These are phyloP conservation scores for Panellus pusillus DNA, from an alignment of 768 basidiomycete genomes.

Conservation along the genomic window DNA sequence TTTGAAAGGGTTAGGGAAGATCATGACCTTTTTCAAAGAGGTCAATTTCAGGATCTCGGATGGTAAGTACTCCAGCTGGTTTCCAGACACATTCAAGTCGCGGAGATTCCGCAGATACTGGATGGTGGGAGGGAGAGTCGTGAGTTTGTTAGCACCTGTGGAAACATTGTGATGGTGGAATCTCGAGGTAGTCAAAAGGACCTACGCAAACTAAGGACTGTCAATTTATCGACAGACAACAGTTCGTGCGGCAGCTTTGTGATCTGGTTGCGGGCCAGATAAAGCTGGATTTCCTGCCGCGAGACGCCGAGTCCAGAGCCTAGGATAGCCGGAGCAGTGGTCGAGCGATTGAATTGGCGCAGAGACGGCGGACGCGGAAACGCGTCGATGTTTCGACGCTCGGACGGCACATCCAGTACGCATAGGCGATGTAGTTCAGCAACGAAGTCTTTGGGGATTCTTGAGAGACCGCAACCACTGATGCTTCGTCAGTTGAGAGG, in stretches of 20 bases:
- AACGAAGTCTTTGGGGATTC: slow-evolving; percentile 52
- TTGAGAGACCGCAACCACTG: slow-evolving; percentile 42
- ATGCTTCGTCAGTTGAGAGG: slow-evolving; percentile 3
- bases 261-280: slow-evolving; percentile 56
- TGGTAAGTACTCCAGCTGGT: slow-evolving; percentile 59
- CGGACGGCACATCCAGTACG: slow-evolving; percentile 38
- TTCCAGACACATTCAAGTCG: slow-evolving; percentile 62
- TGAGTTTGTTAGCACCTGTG: slow-evolving; percentile 59
- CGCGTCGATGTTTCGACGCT: slow-evolving; percentile 21
- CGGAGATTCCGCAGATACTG: slow-evolving; percentile 49
- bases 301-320: slow-evolving; percentile 39
- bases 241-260: slow-evolving; percentile 54
- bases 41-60: slow-evolving; percentile 63
- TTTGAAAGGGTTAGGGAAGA: slow-evolving; percentile 65
- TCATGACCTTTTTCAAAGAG: slow-evolving; percentile 39
- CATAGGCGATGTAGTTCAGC: slow-evolving; percentile 47
- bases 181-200: slow-evolving; percentile 21
- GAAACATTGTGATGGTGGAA: neutral
- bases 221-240: slow-evolving; percentile 56
- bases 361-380: slow-evolving; percentile 1
- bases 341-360: slow-evolving; percentile 34
- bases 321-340: slow-evolving; percentile 33
- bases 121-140: slow-evolving; percentile 64
- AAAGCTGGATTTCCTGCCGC: slow-evolving; percentile 55
- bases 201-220: slow-evolving; percentile 65